Percentiles rank a stretch among this genome's conserved stretches.
phyloP scores from a whole-genome alignment of 495 filamentous ascomycete genomes.

The Penicillium steckii region DNA sequence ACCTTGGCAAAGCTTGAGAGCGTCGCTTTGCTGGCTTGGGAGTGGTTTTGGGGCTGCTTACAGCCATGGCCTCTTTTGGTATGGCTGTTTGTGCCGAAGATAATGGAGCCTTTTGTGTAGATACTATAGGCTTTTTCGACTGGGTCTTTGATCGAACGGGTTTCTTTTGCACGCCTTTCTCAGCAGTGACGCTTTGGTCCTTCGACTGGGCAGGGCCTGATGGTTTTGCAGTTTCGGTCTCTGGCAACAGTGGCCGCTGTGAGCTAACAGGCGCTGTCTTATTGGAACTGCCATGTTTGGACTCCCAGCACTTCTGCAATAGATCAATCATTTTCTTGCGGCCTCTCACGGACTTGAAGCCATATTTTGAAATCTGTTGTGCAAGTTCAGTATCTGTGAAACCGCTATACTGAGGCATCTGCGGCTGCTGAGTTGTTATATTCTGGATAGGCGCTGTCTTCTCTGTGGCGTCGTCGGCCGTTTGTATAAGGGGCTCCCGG shows the following conservation, averaged over 20 bases:
- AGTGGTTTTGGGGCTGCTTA: background rate
- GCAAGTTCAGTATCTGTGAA: conserved; percentile 64
- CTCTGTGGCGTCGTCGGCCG: background rate
- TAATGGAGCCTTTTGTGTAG: background rate
- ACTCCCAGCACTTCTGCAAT: conserved; percentile 71
- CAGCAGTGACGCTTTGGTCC: background rate
- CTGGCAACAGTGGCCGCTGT: background rate
- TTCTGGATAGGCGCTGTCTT: background rate
- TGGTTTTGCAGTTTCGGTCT: background rate
- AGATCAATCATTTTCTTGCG: conserved; percentile 70
- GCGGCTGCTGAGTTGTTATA: conserved; percentile 3
- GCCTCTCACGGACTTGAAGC: conserved; percentile 73
- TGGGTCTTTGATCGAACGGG: conserved; percentile 8
- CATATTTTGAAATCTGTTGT: conserved; percentile 60
- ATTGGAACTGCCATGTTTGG: conserved; percentile 30
- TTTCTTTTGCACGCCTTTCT: conserved; percentile 4
- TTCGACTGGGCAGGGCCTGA: conserved; percentile 6
- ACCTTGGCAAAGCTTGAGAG: conserved; percentile 3
- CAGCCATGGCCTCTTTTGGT: background rate
- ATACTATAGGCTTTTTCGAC: background rate
- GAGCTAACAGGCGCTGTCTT: background rate
- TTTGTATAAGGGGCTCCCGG: background rate
- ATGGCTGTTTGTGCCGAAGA: background rate
- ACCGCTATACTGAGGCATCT: conserved; percentile 61
- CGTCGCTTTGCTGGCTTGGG: background rate